Evolutionary conservation across 1,139 yeast genomes (phyloP).

Genomic region (Protomyces macrosporus): DNA sequence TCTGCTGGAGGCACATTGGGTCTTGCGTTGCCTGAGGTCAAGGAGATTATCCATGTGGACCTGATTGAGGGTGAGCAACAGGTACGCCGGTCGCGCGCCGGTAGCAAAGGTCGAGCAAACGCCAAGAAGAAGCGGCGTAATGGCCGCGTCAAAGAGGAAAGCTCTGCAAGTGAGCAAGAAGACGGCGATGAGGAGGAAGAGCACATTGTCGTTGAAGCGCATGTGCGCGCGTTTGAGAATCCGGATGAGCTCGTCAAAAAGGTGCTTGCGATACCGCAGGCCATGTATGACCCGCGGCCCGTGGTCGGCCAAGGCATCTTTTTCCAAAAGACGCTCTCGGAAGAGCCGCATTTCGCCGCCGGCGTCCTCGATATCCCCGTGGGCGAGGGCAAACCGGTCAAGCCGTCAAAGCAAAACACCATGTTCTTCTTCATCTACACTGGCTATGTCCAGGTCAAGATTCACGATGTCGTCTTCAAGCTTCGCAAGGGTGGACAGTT

Average conservation of each 20-base stretch:
- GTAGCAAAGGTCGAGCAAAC: constrained; percentile 34
- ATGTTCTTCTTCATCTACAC: constrained; percentile 68
- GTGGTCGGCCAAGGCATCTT: constrained; percentile 32
- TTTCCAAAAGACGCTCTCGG: constrained; percentile 63
- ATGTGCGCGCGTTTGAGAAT: constrained; percentile 21
- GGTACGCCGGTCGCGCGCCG: background rate
- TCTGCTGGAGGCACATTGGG: constrained; percentile 31
- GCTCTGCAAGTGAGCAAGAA: background rate
- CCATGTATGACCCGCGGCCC: constrained; percentile 17
- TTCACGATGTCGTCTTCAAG: constrained; percentile 56
- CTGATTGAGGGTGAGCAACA: background rate
- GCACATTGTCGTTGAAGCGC: constrained; percentile 15
- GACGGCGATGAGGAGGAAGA: constrained; percentile 14
- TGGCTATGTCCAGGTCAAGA: constrained; percentile 64
- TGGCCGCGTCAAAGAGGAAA: constrained; percentile 39
- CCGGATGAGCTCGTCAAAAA: constrained; percentile 6
- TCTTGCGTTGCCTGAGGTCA: constrained; percentile 34
- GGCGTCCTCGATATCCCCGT: constrained; percentile 66
- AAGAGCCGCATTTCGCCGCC: constrained; percentile 63
- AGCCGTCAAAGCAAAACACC: constrained; percentile 61
- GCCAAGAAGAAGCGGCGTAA: constrained; percentile 34
- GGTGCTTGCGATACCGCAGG: constrained; percentile 14
- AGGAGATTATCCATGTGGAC: constrained; percentile 35
- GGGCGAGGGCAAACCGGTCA: constrained; percentile 53
- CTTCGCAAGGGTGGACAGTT: constrained; percentile 72